A percentile compares a stretch with the other conserved stretches of the same genome.
These are phyloP conservation scores for Fomitiporia mediterranea DNA, from an alignment of 1,284 basidiomycete genomes.

Conservation along the genomic window DNA sequence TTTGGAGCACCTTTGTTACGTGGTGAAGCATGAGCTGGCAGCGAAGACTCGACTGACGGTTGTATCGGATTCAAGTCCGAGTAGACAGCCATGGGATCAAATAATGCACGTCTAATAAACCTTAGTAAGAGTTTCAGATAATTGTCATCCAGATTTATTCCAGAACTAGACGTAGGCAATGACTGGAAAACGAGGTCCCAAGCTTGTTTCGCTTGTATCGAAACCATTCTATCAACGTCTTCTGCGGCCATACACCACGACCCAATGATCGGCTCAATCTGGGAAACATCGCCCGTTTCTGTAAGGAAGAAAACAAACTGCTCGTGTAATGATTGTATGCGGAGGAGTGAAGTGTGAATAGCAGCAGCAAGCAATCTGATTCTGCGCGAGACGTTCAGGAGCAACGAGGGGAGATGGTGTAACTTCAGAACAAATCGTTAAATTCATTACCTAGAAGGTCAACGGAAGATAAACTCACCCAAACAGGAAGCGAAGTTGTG, in stretches of 20 bases:
- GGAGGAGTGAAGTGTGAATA: conserved; percentile 67
- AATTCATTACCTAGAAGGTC: background rate
- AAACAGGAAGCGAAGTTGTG: conserved; percentile 74
- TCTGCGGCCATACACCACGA: conserved; percentile 75
- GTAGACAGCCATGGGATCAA: conserved; percentile 67
- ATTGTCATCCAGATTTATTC: conserved; percentile 36
- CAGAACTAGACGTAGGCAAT: conserved; percentile 22
- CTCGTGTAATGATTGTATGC: conserved; percentile 47
- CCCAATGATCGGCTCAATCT: conserved; percentile 71
- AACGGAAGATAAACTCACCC: conserved; percentile 55
- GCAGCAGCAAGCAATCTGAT: conserved; percentile 66
- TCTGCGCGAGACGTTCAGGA: conserved; percentile 78
- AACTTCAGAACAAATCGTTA: conserved; percentile 43
- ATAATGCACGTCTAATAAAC: conserved; percentile 51
- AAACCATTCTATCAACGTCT: conserved; percentile 68
- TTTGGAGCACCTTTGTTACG: conserved; percentile 33
- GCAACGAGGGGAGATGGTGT: conserved; percentile 80
- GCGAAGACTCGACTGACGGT: conserved; percentile 31
- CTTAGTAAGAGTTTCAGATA: conserved; percentile 31
- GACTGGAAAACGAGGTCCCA: conserved; percentile 45
- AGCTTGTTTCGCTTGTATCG: conserved; percentile 44
- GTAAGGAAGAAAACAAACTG: conserved; percentile 57
- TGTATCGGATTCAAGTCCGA: conserved; percentile 63
- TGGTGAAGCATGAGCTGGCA: conserved; percentile 20
- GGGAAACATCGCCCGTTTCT: conserved; percentile 49